Evolutionary conservation across 305 asterid species (phyloP), one percentile per base, ranked within the genome.

Genomic region (Fraxinus angustifolia): DNA sequence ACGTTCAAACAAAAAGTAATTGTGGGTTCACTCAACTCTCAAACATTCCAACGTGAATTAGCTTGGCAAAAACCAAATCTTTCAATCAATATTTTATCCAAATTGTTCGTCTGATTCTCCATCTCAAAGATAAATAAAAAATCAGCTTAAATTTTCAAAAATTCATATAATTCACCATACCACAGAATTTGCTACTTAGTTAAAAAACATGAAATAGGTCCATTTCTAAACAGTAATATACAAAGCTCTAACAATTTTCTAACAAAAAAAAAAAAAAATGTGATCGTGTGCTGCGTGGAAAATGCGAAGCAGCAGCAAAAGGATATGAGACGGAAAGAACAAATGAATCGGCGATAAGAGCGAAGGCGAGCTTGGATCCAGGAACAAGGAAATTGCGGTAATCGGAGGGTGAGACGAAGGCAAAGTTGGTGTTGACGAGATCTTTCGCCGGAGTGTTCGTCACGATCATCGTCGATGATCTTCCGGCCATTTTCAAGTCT

Each of bases 271-370:
- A 12, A 50, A 31, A 8, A 12, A 76, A 53, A 33, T 26, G 73
- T 67, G 73, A 67, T 67, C 36, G 16, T 4, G 36, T 67, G 35
- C 19, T 23, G 73, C 28, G 67, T 2, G 14, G 2, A 17, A 12
- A 68, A 11, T 35, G 71, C 14, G 33, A 10, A 3, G 10, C 30
- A 75, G 8, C 36, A 75, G 0, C 5, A 12, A 83, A 92, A 96
- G 99, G 99, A 96, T 96, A 96, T 96, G 87, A 79, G 36, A 96
- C 26, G 48, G 93, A 86, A 36, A 96, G 98, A 75, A 96, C 97
- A 68, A 90, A 90, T 4, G 86, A 89, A 79, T 96, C 96, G 79
- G 89, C 91, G 78, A 94, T 71, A 83, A 85, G 72, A 62, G 90
- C 99, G 82, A 83, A 90, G 36, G 95, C 95, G 76, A 84, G 81